Evolutionary conservation across 352 stramenopile species (phyloP).

Genomic region (Phytopythium chamaehyphon): DNA sequence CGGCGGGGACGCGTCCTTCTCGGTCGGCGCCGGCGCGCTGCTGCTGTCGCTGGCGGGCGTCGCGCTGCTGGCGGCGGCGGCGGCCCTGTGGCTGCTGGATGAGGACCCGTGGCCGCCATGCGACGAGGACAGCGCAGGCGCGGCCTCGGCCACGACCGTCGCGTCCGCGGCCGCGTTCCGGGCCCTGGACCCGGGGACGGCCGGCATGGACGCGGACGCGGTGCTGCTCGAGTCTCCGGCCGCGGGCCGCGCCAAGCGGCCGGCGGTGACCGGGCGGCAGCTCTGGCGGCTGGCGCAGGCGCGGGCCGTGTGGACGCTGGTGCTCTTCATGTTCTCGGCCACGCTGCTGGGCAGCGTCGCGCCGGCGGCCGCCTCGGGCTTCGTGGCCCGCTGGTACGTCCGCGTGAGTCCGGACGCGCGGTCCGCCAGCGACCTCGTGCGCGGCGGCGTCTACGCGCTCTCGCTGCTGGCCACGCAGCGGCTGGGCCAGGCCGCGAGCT

Average conservation of each 20-base stretch:
- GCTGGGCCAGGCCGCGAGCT: slow-evolving; percentile 52
- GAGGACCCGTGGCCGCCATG: slow-evolving; percentile 24
- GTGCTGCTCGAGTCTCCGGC: slow-evolving; percentile 9
- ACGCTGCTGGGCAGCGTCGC: slow-evolving; percentile 52
- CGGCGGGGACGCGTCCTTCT: slow-evolving; percentile 54
- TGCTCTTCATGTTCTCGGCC: slow-evolving; percentile 61
- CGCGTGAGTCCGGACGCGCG: slow-evolving; percentile 46
- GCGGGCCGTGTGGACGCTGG: slow-evolving; percentile 69
- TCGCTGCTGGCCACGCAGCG: slow-evolving; percentile 52
- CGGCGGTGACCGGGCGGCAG: slow-evolving; percentile 22
- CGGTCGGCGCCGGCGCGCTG: slow-evolving; percentile 19
- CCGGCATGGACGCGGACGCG: slow-evolving; percentile 9
- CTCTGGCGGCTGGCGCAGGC: slow-evolving; percentile 64
- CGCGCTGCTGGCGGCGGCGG: slow-evolving; percentile 35
- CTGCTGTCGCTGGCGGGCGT: slow-evolving; percentile 30
- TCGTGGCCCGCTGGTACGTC: slow-evolving; percentile 57
- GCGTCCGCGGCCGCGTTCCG: slow-evolving; percentile 14
- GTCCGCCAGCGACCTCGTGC: slow-evolving; percentile 39
- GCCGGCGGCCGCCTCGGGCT: slow-evolving; percentile 36
- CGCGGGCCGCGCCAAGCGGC: not conserved
- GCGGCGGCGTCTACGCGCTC: slow-evolving; percentile 44
- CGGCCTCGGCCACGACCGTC: not conserved
- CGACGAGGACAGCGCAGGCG: slow-evolving; percentile 1
- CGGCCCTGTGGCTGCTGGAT: slow-evolving; percentile 47
- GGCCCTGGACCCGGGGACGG: slow-evolving; percentile 15